Percentiles rank a stretch among this genome's conserved stretches.
Evolutionary conservation across 139 green algal genomes (phyloP).

Genomic region (Marvania coccoides): DNA sequence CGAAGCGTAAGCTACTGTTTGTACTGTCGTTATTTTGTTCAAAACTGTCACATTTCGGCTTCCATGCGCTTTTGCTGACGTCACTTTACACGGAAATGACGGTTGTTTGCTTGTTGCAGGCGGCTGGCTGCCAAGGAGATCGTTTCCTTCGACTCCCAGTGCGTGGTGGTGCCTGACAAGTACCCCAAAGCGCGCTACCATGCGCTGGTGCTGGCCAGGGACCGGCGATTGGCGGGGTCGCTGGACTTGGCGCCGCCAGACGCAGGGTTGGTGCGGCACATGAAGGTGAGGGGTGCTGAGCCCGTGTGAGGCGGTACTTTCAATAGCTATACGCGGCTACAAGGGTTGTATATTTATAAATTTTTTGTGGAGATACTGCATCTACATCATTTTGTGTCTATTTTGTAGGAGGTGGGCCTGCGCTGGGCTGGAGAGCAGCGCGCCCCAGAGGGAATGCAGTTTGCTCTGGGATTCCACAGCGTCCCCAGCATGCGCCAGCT

Average conservation of each 20-base stretch:
- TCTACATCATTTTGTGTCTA: no score
- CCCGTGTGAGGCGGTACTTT: no score
- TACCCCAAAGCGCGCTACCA: conserved; percentile 60
- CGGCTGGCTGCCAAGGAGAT: conserved; percentile 4
- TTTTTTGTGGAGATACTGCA: no score
- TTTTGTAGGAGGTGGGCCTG: no score
- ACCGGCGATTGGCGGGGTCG: conserved; percentile 31
- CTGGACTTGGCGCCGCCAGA: conserved; percentile 32
- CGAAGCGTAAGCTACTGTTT: neutral
- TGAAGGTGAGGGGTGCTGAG: no score
- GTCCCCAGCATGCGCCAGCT: conserved; percentile 75
- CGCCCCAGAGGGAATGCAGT: neutral
- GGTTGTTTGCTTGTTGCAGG: neutral
- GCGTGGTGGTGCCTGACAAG: conserved; percentile 49
- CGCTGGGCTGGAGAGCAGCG: no score
- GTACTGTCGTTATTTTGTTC: neutral
- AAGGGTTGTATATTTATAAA: no score
- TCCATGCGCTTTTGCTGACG: neutral
- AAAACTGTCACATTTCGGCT: neutral
- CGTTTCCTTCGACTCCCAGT: conserved; percentile 31
- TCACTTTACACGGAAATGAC: no score
- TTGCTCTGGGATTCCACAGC: conserved; percentile 70
- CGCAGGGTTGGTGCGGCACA: conserved; percentile 56
- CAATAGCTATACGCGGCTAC: no score
- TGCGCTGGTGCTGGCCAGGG: conserved; percentile 50